A percentile compares a stretch with the other conserved stretches of the same genome.
These are phyloP conservation scores for Usnea hakonensis DNA, from an alignment of 495 filamentous ascomycete species.

Conservation along the genomic window DNA sequence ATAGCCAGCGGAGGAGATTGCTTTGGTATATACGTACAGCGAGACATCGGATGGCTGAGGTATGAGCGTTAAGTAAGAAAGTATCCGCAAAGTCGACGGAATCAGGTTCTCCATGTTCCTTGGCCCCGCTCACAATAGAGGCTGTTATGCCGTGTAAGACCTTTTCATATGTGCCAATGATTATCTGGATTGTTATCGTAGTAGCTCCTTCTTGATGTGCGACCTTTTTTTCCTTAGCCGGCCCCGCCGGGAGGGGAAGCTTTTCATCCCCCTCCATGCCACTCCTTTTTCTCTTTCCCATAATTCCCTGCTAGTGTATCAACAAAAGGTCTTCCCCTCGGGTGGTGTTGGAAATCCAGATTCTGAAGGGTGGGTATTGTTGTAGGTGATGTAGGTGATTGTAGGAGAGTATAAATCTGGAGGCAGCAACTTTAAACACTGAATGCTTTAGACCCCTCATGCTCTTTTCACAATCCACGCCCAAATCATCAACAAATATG, in stretches of 20 bases:
- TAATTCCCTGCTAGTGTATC: constrained; percentile 33
- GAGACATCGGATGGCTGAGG: constrained; percentile 80
- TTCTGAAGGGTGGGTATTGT: neutral
- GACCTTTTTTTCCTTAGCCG: constrained; percentile 6
- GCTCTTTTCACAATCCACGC: constrained; percentile 5
- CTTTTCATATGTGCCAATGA: constrained; percentile 91
- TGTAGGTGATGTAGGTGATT: too few species aligned
- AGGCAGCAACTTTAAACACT: neutral
- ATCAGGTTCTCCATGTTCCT: constrained; percentile 26
- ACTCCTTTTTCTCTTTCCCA: constrained; percentile 25
- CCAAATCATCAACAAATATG: constrained; percentile 26
- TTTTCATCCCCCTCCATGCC: constrained; percentile 24
- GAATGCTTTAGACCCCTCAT: neutral
- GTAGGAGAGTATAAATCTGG: neutral
- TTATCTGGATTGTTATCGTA: constrained; percentile 55
- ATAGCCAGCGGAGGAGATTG: neutral
- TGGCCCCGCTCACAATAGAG: constrained; percentile 39
- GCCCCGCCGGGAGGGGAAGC: neutral
- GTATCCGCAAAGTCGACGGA: constrained; percentile 73
- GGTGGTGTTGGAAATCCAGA: neutral
- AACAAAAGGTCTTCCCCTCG: neutral
- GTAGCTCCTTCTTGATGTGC: neutral
- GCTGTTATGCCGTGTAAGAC: constrained; percentile 87
- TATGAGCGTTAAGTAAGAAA: constrained; percentile 92
- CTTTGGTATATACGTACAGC: constrained; percentile 32